Evolutionary conservation across 108 stramenopile genomes (phyloP), one percentile per base, ranked within the genome.

Genomic region (Fragilaria radians): DNA sequence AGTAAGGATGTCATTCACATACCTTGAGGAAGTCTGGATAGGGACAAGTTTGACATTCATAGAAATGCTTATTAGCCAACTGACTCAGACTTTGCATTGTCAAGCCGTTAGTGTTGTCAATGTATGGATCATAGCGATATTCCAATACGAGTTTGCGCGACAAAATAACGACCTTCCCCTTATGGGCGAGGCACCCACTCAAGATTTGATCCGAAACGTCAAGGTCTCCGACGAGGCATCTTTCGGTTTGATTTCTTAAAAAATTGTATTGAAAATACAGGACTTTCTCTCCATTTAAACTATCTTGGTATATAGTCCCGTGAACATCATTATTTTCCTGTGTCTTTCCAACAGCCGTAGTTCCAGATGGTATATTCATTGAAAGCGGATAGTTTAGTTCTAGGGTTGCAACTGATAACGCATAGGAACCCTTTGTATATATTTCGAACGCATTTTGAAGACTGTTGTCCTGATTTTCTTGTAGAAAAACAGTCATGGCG

Each of bases 191-290:
- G 73, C 73, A 69, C n/a, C 57, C 48, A 21, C 54, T 71, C 26
- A 36, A 32, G 26, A 62, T 66, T n/a, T 59, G 36, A 19, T 63
- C 46, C 17, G 34, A 59, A 28, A 48, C 47, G 9, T 46, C 25
- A 14, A 77, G 42, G 14, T 74, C 86, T 42, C 89, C 89, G 23
- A 91, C 89, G 33, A 74, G 74, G 65, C 89, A 91, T 29, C 83
- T 83, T 14, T n/a, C 51, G 7, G 33, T 57, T 65, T 80, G 80
- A 42, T 66, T 49, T 48, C 81, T 72, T 4, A 63, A 62, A 9
- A 73, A 73, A 4, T 29, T 29, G 61, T 91, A 91, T 48, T 75
- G 73, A 36, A 85, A 49, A 24, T 62, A 25, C 30, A 91, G 71
- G 24, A 46, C 45, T 7, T 48, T 62, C 5, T 70, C 49, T 19